Evolutionary conservation across 306 rosid genomes (phyloP).

Genomic region (Neltuma alba): DNA sequence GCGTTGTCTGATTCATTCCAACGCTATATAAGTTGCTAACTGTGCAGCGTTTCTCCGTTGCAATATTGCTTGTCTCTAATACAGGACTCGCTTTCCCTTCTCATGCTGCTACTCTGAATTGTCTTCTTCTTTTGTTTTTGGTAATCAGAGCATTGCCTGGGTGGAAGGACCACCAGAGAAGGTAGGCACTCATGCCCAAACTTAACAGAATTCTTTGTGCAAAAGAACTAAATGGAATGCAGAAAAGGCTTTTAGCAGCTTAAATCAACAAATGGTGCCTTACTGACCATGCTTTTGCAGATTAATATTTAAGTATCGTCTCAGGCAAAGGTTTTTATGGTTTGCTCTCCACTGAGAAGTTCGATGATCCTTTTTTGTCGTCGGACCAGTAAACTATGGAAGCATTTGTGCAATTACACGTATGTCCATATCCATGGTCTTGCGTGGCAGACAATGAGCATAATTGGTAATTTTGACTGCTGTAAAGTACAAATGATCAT

Average conservation of each 20-base stretch:
- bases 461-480: neutral
- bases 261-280: constrained; percentile 20
- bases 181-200: constrained; percentile 74
- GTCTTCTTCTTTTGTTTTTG: neutral
- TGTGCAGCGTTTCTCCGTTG: neutral
- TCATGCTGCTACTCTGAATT: neutral
- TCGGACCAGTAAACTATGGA: constrained; percentile 67
- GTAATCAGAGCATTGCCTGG: constrained; percentile 19
- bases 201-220: constrained; percentile 88
- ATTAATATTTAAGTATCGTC: constrained; percentile 77
- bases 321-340: constrained; percentile 57
- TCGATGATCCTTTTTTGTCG: constrained; percentile 78
- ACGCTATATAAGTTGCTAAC: too few species aligned
- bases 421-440: neutral
- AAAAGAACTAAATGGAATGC: constrained; percentile 85
- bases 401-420: constrained; percentile 18
- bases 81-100: constrained; percentile 1
- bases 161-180: constrained; percentile 88
- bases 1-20: too few species aligned
- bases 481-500: neutral
- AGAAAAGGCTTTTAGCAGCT: constrained; percentile 71
- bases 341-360: constrained; percentile 36
- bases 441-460: neutral
- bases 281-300: constrained; percentile 51
- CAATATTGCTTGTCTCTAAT: constrained; percentile 17